phyloP scores from a whole-genome alignment of 2,329 filamentous ascomycete genomes.

The Stenocarpella maydis region DNA sequence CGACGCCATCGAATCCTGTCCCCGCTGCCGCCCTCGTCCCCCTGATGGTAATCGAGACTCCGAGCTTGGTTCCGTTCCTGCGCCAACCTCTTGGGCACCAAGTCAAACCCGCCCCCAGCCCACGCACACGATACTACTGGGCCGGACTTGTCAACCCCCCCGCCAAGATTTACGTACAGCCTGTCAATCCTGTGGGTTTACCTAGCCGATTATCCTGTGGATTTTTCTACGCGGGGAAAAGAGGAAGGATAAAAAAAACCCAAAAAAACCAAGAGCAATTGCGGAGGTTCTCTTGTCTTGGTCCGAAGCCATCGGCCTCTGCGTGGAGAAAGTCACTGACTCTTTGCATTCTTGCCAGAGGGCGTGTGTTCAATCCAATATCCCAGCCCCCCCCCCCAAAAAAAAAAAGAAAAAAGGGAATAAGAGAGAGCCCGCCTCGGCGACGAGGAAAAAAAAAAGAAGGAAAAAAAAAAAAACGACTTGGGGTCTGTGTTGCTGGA shows the following conservation, averaged over 20 bases:
- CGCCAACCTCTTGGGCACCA: slow-evolving; percentile 23
- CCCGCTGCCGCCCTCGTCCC: neutral
- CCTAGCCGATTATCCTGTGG: slow-evolving; percentile 18
- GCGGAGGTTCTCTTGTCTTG: slow-evolving; percentile 14
- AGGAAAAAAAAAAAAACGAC: too few species aligned
- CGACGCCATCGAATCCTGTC: neutral
- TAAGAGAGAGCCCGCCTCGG: slow-evolving; percentile 4
- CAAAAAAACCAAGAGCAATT: slow-evolving; percentile 19
- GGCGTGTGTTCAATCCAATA: neutral
- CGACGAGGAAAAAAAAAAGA: too few species aligned
- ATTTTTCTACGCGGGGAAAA: slow-evolving; percentile 20
- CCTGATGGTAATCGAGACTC: slow-evolving; percentile 25
- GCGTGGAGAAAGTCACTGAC: slow-evolving; percentile 12
- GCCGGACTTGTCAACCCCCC: slow-evolving; percentile 23
- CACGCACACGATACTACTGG: neutral
- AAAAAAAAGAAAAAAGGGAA: slow-evolving; percentile 12
- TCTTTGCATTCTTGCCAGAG: slow-evolving; percentile 21
- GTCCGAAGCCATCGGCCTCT: neutral
- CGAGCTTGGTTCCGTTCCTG: neutral
- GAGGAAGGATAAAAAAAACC: too few species aligned
- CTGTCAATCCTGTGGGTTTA: slow-evolving; percentile 3
- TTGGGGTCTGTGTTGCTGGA: slow-evolving; percentile 28
- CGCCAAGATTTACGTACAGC: slow-evolving; percentile 21
- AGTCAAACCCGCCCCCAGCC: slow-evolving; percentile 9
- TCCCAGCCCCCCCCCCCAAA: neutral